Percentiles rank a stretch among this genome's conserved stretches.
phyloP scores from a whole-genome alignment of 352 stramenopile species.

The Phytopythium aichiense region DNA sequence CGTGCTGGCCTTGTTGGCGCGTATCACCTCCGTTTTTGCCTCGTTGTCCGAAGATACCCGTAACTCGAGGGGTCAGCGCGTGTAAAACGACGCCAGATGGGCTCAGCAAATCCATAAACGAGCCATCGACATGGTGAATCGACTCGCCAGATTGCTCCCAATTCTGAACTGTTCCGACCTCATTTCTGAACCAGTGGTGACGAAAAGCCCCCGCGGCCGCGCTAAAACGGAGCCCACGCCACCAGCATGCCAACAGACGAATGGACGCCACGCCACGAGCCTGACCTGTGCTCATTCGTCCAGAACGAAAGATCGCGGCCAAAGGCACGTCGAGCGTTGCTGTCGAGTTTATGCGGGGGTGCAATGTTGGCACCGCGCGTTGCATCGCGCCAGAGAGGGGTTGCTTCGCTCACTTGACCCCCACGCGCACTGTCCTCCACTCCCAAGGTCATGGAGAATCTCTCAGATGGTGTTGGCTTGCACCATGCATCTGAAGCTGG shows the following conservation, averaged over 20 bases:
- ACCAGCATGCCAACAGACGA: not conserved
- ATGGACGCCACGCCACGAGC: not conserved
- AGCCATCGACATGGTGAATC: not conserved
- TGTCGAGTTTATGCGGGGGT: no score
- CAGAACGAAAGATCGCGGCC: not conserved
- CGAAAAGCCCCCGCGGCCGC: not conserved
- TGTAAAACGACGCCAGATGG: not conserved
- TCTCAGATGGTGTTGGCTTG: no score
- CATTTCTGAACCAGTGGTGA: not conserved
- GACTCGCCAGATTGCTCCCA: not conserved
- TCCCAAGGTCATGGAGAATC: no score
- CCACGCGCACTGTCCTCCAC: no score
- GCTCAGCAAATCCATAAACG: not conserved
- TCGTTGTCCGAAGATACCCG: no score
- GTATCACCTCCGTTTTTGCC: not conserved
- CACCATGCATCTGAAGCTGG: no score
- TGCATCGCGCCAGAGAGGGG: no score
- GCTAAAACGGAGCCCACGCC: no score
- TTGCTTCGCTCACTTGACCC: no score
- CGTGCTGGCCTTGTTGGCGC: no score
- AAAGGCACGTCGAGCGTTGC: no score
- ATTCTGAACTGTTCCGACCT: slow-evolving; percentile 2
- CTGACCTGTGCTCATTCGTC: not conserved
- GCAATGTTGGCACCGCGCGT: no score
- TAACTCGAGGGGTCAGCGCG: not conserved